Evolutionary conservation across 208 protist genomes (phyloP).

Genomic region (Naegleria fowleri): DNA sequence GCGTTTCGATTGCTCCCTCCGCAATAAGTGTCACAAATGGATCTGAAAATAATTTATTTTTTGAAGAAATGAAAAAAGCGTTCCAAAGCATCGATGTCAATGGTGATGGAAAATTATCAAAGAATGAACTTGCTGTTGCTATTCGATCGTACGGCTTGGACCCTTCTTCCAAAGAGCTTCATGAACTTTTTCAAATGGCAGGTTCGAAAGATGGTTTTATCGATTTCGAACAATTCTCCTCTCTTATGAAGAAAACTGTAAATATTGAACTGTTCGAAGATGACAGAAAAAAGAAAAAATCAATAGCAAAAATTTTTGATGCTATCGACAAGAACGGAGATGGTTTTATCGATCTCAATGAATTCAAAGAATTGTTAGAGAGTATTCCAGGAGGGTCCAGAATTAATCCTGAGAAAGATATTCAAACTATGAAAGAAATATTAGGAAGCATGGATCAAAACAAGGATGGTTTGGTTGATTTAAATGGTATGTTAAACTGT

Average conservation of each 20-base stretch:
- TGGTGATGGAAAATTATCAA: background rate
- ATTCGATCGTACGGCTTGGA: background rate
- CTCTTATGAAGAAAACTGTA: background rate
- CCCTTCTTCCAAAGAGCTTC: background rate
- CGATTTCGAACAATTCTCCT: background rate
- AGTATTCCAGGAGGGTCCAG: background rate
- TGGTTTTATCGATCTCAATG: background rate
- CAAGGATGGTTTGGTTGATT: background rate
- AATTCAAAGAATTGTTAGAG: background rate
- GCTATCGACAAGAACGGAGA: background rate
- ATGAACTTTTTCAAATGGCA: background rate
- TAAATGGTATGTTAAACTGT: background rate
- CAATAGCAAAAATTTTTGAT: background rate
- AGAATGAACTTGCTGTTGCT: background rate
- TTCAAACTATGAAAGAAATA: background rate
- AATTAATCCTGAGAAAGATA: background rate
- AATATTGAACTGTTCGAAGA: background rate
- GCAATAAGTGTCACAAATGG: background rate
- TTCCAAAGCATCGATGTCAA: background rate
- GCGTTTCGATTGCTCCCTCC: background rate
- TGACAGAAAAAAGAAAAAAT: background rate
- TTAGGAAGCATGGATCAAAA: background rate
- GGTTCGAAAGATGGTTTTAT: background rate
- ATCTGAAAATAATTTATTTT: background rate
- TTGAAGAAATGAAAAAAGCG: background rate